Conservation (phyloP, 768 basidiomycete species). For the Amanita polypyramis region DNA sequence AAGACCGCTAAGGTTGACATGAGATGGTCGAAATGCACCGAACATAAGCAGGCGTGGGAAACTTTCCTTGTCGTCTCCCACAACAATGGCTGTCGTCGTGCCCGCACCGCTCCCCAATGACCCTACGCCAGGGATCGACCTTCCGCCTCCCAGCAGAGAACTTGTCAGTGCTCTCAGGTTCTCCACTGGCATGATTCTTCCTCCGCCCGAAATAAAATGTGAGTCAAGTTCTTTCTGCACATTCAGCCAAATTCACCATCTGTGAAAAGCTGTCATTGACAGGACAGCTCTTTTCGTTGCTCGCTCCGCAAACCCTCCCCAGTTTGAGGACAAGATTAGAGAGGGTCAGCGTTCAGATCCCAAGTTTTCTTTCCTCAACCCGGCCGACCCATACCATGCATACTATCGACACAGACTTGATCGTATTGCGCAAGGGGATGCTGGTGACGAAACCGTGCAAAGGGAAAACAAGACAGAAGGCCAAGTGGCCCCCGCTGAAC, state of each 20-base stretch:
- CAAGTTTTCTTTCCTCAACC: constrained; percentile 98
- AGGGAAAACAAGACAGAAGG: constrained; percentile 33
- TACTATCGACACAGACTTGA: constrained; percentile 94
- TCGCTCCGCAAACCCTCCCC: constrained; percentile 84
- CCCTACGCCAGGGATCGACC: neutral
- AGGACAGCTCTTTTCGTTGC: constrained; percentile 88
- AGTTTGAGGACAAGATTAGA: constrained; percentile 95
- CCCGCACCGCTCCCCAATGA: constrained; percentile 8
- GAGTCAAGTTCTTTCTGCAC: constrained; percentile 24
- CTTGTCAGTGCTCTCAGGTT: constrained; percentile 36
- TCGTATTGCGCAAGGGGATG: constrained; percentile 65
- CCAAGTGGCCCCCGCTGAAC: constrained; percentile 25
- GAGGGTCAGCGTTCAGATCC: constrained; percentile 95
- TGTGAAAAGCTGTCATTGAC: constrained; percentile 75
- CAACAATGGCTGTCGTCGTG: constrained; percentile 35
- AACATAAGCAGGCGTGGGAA: constrained; percentile 45
- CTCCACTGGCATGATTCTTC: constrained; percentile 82
- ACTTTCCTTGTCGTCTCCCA: constrained; percentile 15
- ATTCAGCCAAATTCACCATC: constrained; percentile 6
- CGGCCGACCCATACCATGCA: constrained; percentile 94
- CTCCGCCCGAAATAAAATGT: constrained; percentile 95
- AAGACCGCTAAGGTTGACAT: constrained; percentile 62
- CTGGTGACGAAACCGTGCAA: constrained; percentile 45
- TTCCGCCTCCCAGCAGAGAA: neutral
- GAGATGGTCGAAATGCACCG: constrained; percentile 71